Evolutionary conservation across 371 early-diverging fungal genomes (phyloP), one percentile per base, ranked within the genome.

Genomic region (Dichotomocladium elegans): DNA sequence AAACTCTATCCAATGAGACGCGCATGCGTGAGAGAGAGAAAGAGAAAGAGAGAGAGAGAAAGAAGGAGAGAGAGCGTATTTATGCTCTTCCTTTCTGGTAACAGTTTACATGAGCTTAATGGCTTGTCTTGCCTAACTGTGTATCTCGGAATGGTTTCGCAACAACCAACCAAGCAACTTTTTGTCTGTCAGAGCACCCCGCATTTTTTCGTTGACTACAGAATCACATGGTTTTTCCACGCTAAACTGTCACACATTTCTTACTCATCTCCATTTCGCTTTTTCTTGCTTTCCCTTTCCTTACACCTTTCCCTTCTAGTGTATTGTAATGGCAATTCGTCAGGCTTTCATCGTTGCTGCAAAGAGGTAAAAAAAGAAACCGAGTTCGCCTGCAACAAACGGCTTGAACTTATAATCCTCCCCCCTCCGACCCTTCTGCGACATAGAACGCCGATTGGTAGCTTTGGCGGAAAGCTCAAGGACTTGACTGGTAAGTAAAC

Each of bases 381-480:
- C n/a, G 1, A 22, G 28, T 28, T 53, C 6, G 14, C 6, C 27
- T 15, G 14, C 2, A 26, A 40, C 54, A 28, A 19, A 25, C 17
- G 6, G 7, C 15, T 26, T 4, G n/a, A 26, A 8, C 24, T 22
- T 33, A 3, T 33, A 21, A 21, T 17, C 12, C 11, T 11, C 22
- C 46, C 34, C 4, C 43, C 14, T 25, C n/a, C n/a, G n/a, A n/a
- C n/a, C n/a, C n/a, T n/a, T n/a, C n/a, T 52, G 8, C 15, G 19
- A 30, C 25, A 49, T 43, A 75, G 79, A 62, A 79, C 86, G 10
- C 86, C 93, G 26, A 87, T 92, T 57, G 93, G 93, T 40, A 82
- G 88, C 30, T 94, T 94, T 70, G 88, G 89, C 57, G 94, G 94
- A 30, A 90, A 91, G 69, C 81, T 94, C 51, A 87, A 86, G 61